Base-by-base conservation (phyloP, 805 yeast species). In the Metschnikowia bowlesiae region DNA sequence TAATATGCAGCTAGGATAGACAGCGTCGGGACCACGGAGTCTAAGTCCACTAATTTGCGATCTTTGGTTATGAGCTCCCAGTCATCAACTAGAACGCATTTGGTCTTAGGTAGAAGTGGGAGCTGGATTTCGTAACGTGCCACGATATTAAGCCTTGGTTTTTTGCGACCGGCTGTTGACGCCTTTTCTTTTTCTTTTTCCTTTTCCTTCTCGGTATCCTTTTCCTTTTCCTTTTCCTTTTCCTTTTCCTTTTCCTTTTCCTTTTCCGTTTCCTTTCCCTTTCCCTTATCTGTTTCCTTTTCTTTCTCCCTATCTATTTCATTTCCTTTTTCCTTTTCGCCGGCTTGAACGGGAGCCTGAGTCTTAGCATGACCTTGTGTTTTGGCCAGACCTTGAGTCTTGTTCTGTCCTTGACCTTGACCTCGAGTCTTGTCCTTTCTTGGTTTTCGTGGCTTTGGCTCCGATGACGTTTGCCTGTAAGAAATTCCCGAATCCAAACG, bases 41-140 rank as follows among this genome's bases (percentile, higher is more conserved):
- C 97, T 39, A 91, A 65, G 28, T 77, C 68, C 3, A 88, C 79
- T 39, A 89, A 66, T 63, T 83, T 82, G 46, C 85, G 84, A 57
- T 89, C 87, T 58, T 87, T 87, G 0, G 98, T 90, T 33, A 92
- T 78, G 57, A 74, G 75, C 66, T 92, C 97, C 99, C 98, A 92
- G 70, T 92, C 98, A 64, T 89, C 90, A 0, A 91, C 96, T 36
- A 92, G 70, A 3, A 83, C 60, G 6, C 85, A 71, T 65, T 90
- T 91, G 50, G 92, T 71, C 31, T 75, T 68, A 45, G 83, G 82
- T 1, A 92, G 87, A 7, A 91, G 79, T 11, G 70, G 69, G 13
- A 89, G 59, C 41, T 70, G 65, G 16, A 89, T 75, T 58, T 85
- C 86, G 43, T 54, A 56, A 6, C 40, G 73, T 64, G 45, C 71